These are phyloP conservation scores for Lepidium africanum DNA, from an alignment of 345 rosid species.

Conservation along the genomic window DNA sequence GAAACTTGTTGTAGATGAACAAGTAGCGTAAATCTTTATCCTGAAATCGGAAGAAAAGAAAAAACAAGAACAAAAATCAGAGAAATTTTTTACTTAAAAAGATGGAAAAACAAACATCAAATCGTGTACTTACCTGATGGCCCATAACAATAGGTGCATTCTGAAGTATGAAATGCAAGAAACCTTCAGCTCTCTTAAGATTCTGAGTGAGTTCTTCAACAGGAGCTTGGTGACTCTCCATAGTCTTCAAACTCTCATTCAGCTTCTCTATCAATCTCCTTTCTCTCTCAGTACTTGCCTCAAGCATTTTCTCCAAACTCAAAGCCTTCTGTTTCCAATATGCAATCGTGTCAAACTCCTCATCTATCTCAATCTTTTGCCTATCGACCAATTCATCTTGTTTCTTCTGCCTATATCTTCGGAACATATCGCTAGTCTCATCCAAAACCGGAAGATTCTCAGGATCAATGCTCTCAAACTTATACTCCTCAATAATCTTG, in stretches of 20 bases:
- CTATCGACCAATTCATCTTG: slow-evolving; percentile 40
- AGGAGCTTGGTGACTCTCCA: slow-evolving; percentile 71
- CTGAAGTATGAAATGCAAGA: slow-evolving; percentile 88
- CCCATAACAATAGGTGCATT: slow-evolving; percentile 93
- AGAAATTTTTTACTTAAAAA: neutral
- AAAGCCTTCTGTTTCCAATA: slow-evolving; percentile 76
- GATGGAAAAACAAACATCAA: neutral
- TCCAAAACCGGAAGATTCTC: slow-evolving; percentile 56
- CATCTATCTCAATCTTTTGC: slow-evolving; percentile 54
- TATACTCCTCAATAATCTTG: slow-evolving; percentile 79
- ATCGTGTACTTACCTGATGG: slow-evolving; percentile 51
- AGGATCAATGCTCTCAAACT: slow-evolving; percentile 58
- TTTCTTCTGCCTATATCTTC: slow-evolving; percentile 50
- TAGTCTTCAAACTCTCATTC: slow-evolving; percentile 50
- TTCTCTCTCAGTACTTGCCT: slow-evolving; percentile 72
- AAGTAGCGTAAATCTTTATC: slow-evolving; percentile 85
- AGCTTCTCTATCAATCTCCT: slow-evolving; percentile 56
- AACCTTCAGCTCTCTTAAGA: slow-evolving; percentile 83
- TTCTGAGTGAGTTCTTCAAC: slow-evolving; percentile 83
- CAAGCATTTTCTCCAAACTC: slow-evolving; percentile 58
- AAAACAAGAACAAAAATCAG: neutral
- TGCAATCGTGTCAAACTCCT: slow-evolving; percentile 57
- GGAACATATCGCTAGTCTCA: slow-evolving; percentile 48
- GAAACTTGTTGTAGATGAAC: slow-evolving; percentile 89
- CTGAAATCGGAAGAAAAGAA: slow-evolving; percentile 32